phyloP scores from a whole-genome alignment of 345 rosid species.

The Toxicodendron radicans region DNA sequence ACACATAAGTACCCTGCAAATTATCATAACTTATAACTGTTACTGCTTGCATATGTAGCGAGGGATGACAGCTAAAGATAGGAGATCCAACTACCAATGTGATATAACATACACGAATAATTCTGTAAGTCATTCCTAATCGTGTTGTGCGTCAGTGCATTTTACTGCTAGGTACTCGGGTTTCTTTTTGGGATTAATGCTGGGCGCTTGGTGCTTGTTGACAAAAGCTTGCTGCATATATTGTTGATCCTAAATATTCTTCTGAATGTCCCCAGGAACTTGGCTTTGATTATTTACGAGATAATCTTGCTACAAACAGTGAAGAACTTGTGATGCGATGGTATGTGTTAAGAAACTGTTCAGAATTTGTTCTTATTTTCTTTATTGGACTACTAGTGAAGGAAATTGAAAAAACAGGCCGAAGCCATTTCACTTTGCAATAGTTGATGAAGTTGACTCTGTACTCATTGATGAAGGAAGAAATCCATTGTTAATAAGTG shows the following conservation, averaged over 20 bases:
- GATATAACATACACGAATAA: slow-evolving; percentile 95
- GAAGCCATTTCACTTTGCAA: slow-evolving; percentile 91
- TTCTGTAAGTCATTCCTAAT: slow-evolving; percentile 56
- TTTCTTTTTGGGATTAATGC: slow-evolving; percentile 4
- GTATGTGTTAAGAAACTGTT: slow-evolving; percentile 39
- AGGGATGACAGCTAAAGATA: slow-evolving; percentile 79
- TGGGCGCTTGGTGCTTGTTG: slow-evolving; percentile 4
- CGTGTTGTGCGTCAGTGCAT: slow-evolving; percentile 7
- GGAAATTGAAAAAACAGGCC: slow-evolving; percentile 60
- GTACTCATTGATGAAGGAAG: slow-evolving; percentile 98
- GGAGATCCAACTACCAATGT: slow-evolving; percentile 77
- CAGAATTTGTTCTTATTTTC: slow-evolving; percentile 4
- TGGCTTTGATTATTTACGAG: slow-evolving; percentile 98
- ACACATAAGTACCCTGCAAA: not conserved
- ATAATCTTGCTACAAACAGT: slow-evolving; percentile 77
- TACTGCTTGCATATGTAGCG: slow-evolving; percentile 44
- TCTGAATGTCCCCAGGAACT: slow-evolving; percentile 66
- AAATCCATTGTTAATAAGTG: slow-evolving; percentile 93
- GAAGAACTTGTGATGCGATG: slow-evolving; percentile 98
- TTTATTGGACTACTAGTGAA: slow-evolving; percentile 19
- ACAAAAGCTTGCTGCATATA: not conserved
- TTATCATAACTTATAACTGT: slow-evolving; percentile 15
- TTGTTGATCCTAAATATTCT: slow-evolving; percentile 16
- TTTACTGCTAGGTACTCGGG: not conserved
- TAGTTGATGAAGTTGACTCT: slow-evolving; percentile 98